These are phyloP conservation scores for Plectosphaerella sp. DNA, from an alignment of 2,329 filamentous ascomycete genomes.

Conservation along the genomic window DNA sequence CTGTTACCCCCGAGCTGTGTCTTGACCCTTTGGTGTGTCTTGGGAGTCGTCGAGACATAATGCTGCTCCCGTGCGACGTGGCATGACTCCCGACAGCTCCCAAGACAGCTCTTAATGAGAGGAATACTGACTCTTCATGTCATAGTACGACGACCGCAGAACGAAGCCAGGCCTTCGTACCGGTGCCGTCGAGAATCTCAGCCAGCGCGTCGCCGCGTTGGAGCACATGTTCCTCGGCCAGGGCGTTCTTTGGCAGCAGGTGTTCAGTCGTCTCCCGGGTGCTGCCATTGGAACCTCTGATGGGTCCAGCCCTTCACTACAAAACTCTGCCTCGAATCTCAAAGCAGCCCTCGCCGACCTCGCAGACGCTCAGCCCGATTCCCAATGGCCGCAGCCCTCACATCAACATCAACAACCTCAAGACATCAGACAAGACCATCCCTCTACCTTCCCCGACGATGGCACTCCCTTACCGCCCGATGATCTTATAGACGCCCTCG, in stretches of 20 bases:
- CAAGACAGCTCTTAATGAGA: too few relatives aligned
- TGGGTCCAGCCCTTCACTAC: constrained; percentile 7
- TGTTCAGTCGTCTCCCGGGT: constrained; percentile 15
- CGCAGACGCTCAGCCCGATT: constrained; percentile 3
- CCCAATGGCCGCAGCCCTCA: background rate
- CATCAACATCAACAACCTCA: background rate
- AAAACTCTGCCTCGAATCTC: constrained; percentile 14
- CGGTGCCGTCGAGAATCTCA: constrained; percentile 28
- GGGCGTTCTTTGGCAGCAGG: constrained; percentile 28
- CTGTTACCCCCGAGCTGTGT: too few relatives aligned
- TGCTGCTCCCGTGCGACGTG: too few relatives aligned
- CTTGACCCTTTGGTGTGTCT: too few relatives aligned
- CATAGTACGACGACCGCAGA: constrained; percentile 27
- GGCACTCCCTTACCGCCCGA: constrained; percentile 15
- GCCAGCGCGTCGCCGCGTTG: constrained; percentile 21
- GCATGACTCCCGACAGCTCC: too few relatives aligned
- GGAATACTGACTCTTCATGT: too few relatives aligned
- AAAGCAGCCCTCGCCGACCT: constrained; percentile 12
- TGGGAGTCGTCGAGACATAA: too few relatives aligned
- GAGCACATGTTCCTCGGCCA: constrained; percentile 35
- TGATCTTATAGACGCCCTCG: constrained; percentile 25
- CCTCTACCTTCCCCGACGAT: constrained; percentile 1
- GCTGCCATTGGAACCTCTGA: background rate
- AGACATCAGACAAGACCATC: background rate
- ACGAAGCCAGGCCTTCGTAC: constrained; percentile 26